These are phyloP conservation scores for Leccinum pachyderme DNA, from an alignment of 1,284 basidiomycete genomes.

Conservation along the genomic window DNA sequence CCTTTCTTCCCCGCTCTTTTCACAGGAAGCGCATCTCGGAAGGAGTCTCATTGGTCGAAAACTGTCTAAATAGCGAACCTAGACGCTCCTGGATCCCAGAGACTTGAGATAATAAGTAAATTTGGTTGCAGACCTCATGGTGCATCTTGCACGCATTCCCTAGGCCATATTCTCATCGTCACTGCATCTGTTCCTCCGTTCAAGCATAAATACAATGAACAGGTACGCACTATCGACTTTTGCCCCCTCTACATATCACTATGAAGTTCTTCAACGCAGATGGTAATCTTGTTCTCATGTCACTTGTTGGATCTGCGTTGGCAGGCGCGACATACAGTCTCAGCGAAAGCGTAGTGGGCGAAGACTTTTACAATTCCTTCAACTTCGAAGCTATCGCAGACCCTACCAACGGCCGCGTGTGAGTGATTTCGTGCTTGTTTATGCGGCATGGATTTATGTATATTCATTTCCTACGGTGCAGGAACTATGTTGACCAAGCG, in stretches of 20 bases:
- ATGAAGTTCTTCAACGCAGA: conserved; percentile 18
- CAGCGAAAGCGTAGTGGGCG: conserved; percentile 41
- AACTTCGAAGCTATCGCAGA: conserved; percentile 44
- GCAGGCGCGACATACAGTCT: conserved; percentile 36
- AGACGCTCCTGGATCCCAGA: background rate
- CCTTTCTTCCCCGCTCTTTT: background rate
- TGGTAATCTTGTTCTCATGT: conserved; percentile 12
- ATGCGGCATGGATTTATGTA: background rate
- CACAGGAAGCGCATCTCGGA: background rate
- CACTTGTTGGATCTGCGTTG: conserved; percentile 25
- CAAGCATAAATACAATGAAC: conserved; percentile 15
- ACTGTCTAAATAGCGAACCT: background rate
- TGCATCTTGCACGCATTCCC: background rate
- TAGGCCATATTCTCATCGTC: background rate
- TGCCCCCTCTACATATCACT: background rate
- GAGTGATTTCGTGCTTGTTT: conserved; percentile 16
- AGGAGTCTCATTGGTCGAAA: background rate
- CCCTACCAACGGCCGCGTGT: conserved; percentile 50
- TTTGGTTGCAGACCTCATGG: conserved; percentile 1
- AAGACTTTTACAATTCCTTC: conserved; percentile 42
- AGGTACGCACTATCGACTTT: background rate
- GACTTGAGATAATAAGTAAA: background rate
- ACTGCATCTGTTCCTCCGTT: background rate
- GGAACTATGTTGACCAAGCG: conserved; percentile 48
- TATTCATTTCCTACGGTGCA: conserved; percentile 17